Conservation (phyloP, 2,329 filamentous ascomycete species). For the Mycogone perniciosa region DNA sequence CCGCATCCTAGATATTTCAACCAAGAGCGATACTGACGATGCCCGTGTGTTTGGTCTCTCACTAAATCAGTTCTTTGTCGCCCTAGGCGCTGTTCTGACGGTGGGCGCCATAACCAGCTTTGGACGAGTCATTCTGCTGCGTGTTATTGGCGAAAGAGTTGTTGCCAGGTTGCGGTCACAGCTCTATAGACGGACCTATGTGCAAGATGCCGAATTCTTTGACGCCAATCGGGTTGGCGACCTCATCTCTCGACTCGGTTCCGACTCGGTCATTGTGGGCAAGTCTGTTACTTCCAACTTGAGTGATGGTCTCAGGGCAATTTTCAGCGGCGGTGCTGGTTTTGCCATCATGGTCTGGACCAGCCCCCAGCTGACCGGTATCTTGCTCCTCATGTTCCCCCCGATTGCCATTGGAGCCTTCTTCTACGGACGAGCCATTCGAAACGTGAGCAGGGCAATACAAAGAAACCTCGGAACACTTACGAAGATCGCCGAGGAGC, state of each 20-base stretch:
- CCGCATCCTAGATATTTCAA: slow-evolving; percentile 87
- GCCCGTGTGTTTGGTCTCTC: slow-evolving; percentile 75
- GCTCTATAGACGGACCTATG: slow-evolving; percentile 83
- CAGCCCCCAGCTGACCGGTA: slow-evolving; percentile 80
- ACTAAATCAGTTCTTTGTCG: slow-evolving; percentile 81
- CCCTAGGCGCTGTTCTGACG: slow-evolving; percentile 68
- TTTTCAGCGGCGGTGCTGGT: slow-evolving; percentile 85
- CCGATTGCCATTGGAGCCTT: slow-evolving; percentile 87
- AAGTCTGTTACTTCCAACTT: slow-evolving; percentile 98
- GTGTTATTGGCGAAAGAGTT: slow-evolving; percentile 91
- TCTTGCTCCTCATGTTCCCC: slow-evolving; percentile 81
- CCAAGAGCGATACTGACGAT: slow-evolving; percentile 61
- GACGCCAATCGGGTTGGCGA: slow-evolving; percentile 96
- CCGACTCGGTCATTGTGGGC: slow-evolving; percentile 94
- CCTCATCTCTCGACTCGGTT: slow-evolving; percentile 88
- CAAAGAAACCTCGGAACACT: slow-evolving; percentile 89
- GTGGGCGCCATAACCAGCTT: slow-evolving; percentile 88
- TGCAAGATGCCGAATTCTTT: slow-evolving; percentile 99
- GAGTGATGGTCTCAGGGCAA: slow-evolving; percentile 85
- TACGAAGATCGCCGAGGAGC: slow-evolving; percentile 96
- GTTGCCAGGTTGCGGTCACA: slow-evolving; percentile 84
- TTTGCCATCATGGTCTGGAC: slow-evolving; percentile 95
- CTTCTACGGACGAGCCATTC: slow-evolving; percentile 82
- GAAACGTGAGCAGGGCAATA: slow-evolving; percentile 84
- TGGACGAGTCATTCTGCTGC: slow-evolving; percentile 82